phyloP scores from a whole-genome alignment of 73 alveolate genomes.

The Paramecium pentaurelia region DNA sequence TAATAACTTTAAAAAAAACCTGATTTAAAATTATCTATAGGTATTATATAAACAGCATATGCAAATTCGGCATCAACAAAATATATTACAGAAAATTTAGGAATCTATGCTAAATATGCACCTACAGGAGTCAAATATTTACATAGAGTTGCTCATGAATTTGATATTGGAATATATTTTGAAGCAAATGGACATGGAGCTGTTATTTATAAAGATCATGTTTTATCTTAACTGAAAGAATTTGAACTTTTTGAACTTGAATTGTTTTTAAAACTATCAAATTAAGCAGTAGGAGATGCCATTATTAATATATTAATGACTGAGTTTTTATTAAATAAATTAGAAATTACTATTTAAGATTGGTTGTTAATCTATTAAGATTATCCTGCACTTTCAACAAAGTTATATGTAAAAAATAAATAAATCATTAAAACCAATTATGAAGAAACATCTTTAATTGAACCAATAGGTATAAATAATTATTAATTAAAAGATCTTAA shows the following conservation, averaged over 20 bases:
- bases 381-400: conserved; percentile 74
- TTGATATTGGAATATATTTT: conserved; percentile 90
- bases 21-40: conserved; percentile 48
- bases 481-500: conserved; percentile 70
- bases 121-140: conserved; percentile 95
- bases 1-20: conserved; percentile 13
- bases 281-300: conserved; percentile 93
- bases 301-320: conserved; percentile 78
- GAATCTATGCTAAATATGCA: conserved; percentile 65
- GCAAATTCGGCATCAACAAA: conserved; percentile 87
- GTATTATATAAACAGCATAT: conserved; percentile 88
- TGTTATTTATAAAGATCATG: conserved; percentile 62
- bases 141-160: conserved; percentile 84
- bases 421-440: conserved; percentile 65
- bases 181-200: conserved; percentile 99
- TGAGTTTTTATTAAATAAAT: conserved; percentile 73
- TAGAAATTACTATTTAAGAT: conserved; percentile 71
- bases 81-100: conserved; percentile 69
- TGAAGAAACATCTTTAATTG: conserved; percentile 71
- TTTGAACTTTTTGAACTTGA: neutral
- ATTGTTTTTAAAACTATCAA: conserved; percentile 69
- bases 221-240: neutral
- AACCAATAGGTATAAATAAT: conserved; percentile 61
- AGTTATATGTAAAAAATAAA: conserved; percentile 78
- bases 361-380: conserved; percentile 79